phyloP scores from a whole-genome alignment of 164 flowering plant genomes.

The Stephania cephalantha region DNA sequence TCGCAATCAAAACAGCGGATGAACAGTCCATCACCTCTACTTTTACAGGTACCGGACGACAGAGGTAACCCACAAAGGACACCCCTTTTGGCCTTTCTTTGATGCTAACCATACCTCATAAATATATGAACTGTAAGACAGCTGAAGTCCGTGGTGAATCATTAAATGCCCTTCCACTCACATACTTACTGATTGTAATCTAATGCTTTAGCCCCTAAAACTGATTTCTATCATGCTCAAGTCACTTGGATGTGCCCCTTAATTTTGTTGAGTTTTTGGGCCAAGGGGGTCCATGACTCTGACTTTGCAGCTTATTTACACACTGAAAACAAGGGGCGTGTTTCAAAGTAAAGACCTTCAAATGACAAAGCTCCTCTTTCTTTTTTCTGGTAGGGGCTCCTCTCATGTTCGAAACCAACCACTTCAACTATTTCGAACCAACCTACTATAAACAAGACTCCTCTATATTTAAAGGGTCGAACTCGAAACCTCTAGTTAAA shows the following conservation, averaged over 20 bases:
- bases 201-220: too few species aligned
- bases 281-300: background rate
- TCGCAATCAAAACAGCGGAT: background rate
- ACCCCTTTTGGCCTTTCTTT: background rate
- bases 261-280: background rate
- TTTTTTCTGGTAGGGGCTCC: too few species aligned
- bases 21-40: background rate
- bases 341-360: background rate
- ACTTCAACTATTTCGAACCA: too few species aligned
- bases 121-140: background rate
- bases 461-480: too few species aligned
- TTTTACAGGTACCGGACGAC: background rate
- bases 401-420: too few species aligned
- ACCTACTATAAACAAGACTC: too few species aligned
- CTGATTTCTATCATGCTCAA: too few species aligned
- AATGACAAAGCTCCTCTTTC: too few species aligned
- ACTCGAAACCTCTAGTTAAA: too few species aligned
- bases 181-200: background rate
- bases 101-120: background rate
- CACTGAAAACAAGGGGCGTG: background rate
- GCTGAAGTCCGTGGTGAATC: background rate
- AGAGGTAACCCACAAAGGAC: background rate
- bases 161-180: background rate
- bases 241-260: background rate
- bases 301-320: background rate